Conservation (phyloP, 768 basidiomycete genomes). For the Phanerochaete carnosa region DNA sequence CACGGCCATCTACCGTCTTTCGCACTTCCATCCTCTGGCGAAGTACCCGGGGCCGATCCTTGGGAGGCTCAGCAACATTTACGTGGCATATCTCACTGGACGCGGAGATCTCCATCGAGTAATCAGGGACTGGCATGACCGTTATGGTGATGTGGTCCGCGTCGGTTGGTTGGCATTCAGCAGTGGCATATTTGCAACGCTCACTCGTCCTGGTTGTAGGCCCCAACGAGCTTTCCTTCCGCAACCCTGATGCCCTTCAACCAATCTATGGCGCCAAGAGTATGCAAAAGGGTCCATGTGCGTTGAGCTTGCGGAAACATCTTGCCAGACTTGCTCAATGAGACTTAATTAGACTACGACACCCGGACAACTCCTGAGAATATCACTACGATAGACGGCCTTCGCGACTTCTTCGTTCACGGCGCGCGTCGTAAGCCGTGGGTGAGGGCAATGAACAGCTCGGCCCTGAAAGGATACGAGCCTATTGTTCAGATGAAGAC, state of each 20-base stretch:
- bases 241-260: slow-evolving; percentile 38
- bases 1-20: slow-evolving; percentile 11
- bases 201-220: slow-evolving; percentile 32
- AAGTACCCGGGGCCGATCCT: slow-evolving; percentile 18
- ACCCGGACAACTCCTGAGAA: not conserved
- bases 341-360: not conserved
- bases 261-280: slow-evolving; percentile 47
- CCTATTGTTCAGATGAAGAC: slow-evolving; percentile 15
- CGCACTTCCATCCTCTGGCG: slow-evolving; percentile 25
- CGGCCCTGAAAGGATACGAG: slow-evolving; percentile 25
- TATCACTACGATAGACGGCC: slow-evolving; percentile 2
- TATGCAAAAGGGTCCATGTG: slow-evolving; percentile 56
- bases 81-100: slow-evolving; percentile 7
- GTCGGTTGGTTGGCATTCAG: slow-evolving; percentile 37
- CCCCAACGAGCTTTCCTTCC: slow-evolving; percentile 58
- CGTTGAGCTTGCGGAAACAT: slow-evolving; percentile 9
- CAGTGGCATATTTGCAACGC: not conserved
- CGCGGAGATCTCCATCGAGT: slow-evolving; percentile 38
- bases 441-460: slow-evolving; percentile 26
- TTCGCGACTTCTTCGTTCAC: slow-evolving; percentile 21
- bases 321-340: not conserved
- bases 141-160: slow-evolving; percentile 56
- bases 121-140: slow-evolving; percentile 44
- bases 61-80: slow-evolving; percentile 17
- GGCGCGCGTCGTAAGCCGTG: slow-evolving; percentile 25